Evolutionary conservation across 2,329 filamentous ascomycete species (phyloP).

Genomic region (Chaetomium strumarium): DNA sequence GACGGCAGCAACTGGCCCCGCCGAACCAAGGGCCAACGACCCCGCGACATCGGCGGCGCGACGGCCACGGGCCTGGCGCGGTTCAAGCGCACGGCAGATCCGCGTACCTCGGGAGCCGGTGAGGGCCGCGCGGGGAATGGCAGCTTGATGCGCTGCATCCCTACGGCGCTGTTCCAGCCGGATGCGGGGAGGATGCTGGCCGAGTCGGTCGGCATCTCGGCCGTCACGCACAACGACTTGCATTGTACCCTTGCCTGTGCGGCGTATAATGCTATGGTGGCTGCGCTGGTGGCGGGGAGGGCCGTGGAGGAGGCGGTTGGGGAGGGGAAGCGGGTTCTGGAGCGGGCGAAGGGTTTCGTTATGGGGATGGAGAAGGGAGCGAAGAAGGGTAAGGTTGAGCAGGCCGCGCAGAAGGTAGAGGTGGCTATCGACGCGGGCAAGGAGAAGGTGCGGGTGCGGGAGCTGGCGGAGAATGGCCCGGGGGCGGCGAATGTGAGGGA

Average conservation of each 20-base stretch:
- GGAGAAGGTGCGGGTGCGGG: slow-evolving; percentile 20
- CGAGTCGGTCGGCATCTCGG: slow-evolving; percentile 35
- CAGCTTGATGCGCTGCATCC: slow-evolving; percentile 43
- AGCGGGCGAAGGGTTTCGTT: background rate
- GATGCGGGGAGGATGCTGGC: slow-evolving; percentile 25
- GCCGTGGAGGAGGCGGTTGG: slow-evolving; percentile 27
- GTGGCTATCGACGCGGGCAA: slow-evolving; percentile 28
- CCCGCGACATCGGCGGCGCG: slow-evolving; percentile 37
- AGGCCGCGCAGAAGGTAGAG: slow-evolving; percentile 18
- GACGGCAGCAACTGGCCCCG: slow-evolving; percentile 37
- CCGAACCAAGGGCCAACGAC: slow-evolving; percentile 29
- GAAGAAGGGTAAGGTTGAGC: slow-evolving; percentile 1
- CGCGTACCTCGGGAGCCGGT: slow-evolving; percentile 33
- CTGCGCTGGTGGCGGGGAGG: slow-evolving; percentile 28
- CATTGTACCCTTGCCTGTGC: slow-evolving; percentile 29
- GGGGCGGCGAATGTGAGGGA: slow-evolving; percentile 27
- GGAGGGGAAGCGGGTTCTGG: slow-evolving; percentile 20
- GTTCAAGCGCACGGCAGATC: slow-evolving; percentile 29
- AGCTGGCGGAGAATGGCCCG: slow-evolving; percentile 31
- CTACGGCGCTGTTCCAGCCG: slow-evolving; percentile 37
- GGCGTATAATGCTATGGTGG: slow-evolving; percentile 36
- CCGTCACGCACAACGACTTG: slow-evolving; percentile 23
- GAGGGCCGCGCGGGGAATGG: slow-evolving; percentile 38
- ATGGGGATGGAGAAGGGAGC: background rate
- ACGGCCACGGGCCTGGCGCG: slow-evolving; percentile 31